These are phyloP conservation scores for Phytophthora constricta DNA, from an alignment of 352 stramenopile species.

Conservation along the genomic window DNA sequence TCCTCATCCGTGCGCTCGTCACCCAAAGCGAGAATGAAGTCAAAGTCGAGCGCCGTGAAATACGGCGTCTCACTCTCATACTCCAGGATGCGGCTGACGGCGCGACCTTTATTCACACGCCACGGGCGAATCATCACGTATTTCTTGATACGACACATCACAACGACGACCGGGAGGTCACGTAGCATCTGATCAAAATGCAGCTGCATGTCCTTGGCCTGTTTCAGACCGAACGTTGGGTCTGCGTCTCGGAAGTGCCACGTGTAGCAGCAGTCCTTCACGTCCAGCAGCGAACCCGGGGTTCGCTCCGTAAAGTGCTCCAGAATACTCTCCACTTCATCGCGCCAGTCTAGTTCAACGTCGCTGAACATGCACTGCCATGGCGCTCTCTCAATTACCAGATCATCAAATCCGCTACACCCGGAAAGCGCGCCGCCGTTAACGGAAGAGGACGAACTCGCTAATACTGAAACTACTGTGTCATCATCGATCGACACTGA, in stretches of 20 bases:
- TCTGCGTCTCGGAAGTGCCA: slow-evolving; percentile 91
- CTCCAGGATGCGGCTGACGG: slow-evolving; percentile 84
- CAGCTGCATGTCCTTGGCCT: slow-evolving; percentile 89
- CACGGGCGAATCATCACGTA: slow-evolving; percentile 88
- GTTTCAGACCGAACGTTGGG: slow-evolving; percentile 84
- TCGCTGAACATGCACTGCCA: slow-evolving; percentile 88
- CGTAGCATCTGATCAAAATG: slow-evolving; percentile 92
- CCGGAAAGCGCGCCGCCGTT: slow-evolving; percentile 9
- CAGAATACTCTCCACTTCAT: slow-evolving; percentile 84
- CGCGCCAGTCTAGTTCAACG: slow-evolving; percentile 77
- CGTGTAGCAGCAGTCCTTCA: slow-evolving; percentile 88
- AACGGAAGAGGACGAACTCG: slow-evolving; percentile 24
- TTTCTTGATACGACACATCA: slow-evolving; percentile 91
- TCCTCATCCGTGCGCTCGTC: slow-evolving; percentile 91
- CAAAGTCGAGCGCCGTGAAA: slow-evolving; percentile 78
- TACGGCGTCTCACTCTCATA: slow-evolving; percentile 81
- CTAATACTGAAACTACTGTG: background rate
- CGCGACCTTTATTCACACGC: slow-evolving; percentile 88
- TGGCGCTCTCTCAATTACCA: slow-evolving; percentile 41
- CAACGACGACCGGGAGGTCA: slow-evolving; percentile 80
- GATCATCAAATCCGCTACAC: background rate
- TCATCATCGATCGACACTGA: slow-evolving; percentile 20
- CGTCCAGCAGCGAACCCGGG: slow-evolving; percentile 82
- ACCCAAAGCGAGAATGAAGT: slow-evolving; percentile 87
- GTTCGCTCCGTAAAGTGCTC: slow-evolving; percentile 90